Evolutionary conservation across 805 yeast species (phyloP).

Genomic region (Sugiyamaella valdiviana): DNA sequence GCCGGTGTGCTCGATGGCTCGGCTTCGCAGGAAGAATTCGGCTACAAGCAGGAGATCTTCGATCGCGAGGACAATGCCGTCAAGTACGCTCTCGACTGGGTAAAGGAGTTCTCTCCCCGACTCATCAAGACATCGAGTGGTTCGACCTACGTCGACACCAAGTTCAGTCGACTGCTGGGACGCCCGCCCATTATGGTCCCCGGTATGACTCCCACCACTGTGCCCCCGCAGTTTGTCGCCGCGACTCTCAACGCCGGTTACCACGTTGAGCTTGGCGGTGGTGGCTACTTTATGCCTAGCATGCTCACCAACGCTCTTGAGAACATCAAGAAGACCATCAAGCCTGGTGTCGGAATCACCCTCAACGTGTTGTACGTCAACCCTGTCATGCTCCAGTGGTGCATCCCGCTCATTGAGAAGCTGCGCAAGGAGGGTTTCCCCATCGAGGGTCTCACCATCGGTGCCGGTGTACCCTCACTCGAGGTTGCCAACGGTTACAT

Average conservation of each 20-base stretch:
- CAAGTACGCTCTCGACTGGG: constrained; percentile 87
- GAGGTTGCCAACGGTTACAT: constrained; percentile 97
- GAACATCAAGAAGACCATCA: constrained; percentile 58
- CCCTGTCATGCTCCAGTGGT: constrained; percentile 98
- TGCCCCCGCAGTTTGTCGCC: constrained; percentile 87
- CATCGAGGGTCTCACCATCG: constrained; percentile 90
- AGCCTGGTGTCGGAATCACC: constrained; percentile 87
- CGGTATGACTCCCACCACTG: constrained; percentile 99
- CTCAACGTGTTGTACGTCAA: constrained; percentile 90
- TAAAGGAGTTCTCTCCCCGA: constrained; percentile 77
- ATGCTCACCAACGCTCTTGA: constrained; percentile 71
- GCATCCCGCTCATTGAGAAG: constrained; percentile 87
- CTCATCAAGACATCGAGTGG: constrained; percentile 61
- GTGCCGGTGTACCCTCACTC: constrained; percentile 98
- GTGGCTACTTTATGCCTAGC: constrained; percentile 83
- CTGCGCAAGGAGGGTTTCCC: constrained; percentile 92
- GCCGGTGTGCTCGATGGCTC: constrained; percentile 82
- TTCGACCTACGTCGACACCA: constrained; percentile 84
- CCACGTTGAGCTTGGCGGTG: constrained; percentile 97
- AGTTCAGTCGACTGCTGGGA: constrained; percentile 84
- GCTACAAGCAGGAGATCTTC: constrained; percentile 92
- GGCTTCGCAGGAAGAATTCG: constrained; percentile 73
- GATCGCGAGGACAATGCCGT: constrained; percentile 59
- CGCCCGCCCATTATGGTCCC: constrained; percentile 97
- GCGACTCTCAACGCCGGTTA: constrained; percentile 95